phyloP scores from a whole-genome alignment of 140 eudicot species.

The Oenanthe javanica region DNA sequence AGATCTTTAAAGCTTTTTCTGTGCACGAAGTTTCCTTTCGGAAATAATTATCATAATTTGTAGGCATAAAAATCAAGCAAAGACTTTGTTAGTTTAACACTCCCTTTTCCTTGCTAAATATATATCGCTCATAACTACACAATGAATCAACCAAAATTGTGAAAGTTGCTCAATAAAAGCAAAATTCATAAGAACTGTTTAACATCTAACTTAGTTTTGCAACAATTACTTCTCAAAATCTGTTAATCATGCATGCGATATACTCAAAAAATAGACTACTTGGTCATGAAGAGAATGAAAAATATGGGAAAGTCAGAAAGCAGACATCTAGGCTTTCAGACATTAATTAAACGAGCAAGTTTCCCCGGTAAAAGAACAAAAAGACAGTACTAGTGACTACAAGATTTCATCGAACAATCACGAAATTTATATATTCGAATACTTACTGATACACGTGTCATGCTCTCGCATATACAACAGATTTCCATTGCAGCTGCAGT shows the following conservation, averaged over 20 bases:
- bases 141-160: background rate
- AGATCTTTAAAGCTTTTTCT: too few species aligned
- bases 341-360: background rate
- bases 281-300: background rate
- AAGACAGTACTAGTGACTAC: background rate
- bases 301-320: background rate
- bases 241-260: background rate
- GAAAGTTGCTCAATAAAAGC: background rate
- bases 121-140: too few species aligned
- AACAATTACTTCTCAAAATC: background rate
- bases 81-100: too few species aligned
- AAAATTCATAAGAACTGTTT: background rate
- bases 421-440: background rate
- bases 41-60: too few species aligned
- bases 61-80: too few species aligned
- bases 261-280: background rate
- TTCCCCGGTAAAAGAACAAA: background rate
- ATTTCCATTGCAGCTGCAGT: conserved; percentile 66
- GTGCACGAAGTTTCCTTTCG: too few species aligned
- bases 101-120: too few species aligned
- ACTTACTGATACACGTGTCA: conserved; percentile 83
- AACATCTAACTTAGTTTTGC: background rate
- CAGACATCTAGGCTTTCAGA: background rate
- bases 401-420: background rate
- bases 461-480: conserved; percentile 79